Evolutionary conservation across 441 rosid genomes (phyloP).

Genomic region (Flueggea neowawraea): DNA sequence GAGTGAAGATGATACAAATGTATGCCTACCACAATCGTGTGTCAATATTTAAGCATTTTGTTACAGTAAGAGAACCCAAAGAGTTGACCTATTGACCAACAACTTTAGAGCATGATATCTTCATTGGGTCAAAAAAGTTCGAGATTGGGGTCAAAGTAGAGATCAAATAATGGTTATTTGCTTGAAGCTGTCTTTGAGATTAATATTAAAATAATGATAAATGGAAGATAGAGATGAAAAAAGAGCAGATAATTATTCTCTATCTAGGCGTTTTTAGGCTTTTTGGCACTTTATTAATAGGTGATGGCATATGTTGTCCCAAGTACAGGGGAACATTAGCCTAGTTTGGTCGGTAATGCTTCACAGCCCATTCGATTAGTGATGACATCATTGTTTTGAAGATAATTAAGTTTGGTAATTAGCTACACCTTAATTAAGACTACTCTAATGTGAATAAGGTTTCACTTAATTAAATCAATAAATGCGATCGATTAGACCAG

Average conservation of each 20-base stretch:
- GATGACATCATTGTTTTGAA: not conserved
- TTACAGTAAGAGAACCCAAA: not conserved
- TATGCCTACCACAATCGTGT: slow-evolving; percentile 29
- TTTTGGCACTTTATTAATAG: not conserved
- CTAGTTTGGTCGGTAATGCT: slow-evolving; percentile 24
- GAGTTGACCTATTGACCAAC: slow-evolving; percentile 23
- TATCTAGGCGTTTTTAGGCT: slow-evolving; percentile 5
- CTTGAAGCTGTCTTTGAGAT: too few relatives aligned
- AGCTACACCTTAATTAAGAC: not conserved
- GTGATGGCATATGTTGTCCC: slow-evolving; percentile 16
- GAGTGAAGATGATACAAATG: slow-evolving; percentile 24
- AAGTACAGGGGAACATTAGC: slow-evolving; percentile 15
- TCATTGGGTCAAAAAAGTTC: not conserved
- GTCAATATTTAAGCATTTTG: too few relatives aligned
- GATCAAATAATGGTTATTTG: not conserved
- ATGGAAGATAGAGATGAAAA: slow-evolving; percentile 12
- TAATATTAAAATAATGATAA: slow-evolving; percentile 6
- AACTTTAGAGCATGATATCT: not conserved
- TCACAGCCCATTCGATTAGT: slow-evolving; percentile 7
- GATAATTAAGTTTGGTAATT: not conserved
- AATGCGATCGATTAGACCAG: too few relatives aligned
- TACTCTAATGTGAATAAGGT: not conserved
- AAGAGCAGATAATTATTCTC: slow-evolving; percentile 4
- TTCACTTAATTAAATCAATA: too few relatives aligned
- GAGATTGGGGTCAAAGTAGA: slow-evolving; percentile 11